Evolutionary conservation across 305 asterid species (phyloP).

Genomic region (Fraxinus baroniana): DNA sequence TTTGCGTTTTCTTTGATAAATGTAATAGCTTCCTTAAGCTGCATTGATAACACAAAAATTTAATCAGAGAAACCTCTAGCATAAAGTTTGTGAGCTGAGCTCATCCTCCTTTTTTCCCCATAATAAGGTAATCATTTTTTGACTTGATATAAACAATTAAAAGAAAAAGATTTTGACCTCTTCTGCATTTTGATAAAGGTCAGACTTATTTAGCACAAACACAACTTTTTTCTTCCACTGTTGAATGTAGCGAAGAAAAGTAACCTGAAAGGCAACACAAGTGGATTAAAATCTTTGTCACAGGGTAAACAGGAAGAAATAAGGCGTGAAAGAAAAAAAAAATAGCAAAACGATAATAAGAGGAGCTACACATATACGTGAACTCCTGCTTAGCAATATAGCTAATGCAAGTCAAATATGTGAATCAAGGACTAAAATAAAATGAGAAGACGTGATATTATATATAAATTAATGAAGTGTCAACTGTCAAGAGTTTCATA

Average conservation of each 20-base stretch:
- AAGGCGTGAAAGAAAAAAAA: not conserved
- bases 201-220: conserved; percentile 89
- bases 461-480: conserved; percentile 2
- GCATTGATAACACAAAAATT: conserved; percentile 34
- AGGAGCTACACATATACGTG: not conserved
- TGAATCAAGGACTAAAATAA: not conserved
- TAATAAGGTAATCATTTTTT: conserved; percentile 11
- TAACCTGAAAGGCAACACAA: conserved; percentile 54
- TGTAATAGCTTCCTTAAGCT: conserved; percentile 83
- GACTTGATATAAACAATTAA: conserved; percentile 19
- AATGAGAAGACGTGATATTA: not conserved
- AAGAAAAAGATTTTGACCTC: conserved; percentile 57
- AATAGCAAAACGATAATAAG: not conserved
- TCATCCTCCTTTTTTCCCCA: not conserved
- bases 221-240: conserved; percentile 92
- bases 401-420: conserved; percentile 12
- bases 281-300: conserved; percentile 24
- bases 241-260: conserved; percentile 91
- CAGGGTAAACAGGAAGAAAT: conserved; percentile 16
- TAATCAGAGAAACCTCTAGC: conserved; percentile 21
- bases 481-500: conserved; percentile 14
- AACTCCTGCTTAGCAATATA: not conserved
- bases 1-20: conserved; percentile 76
- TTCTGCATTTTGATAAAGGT: conserved; percentile 57
- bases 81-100: conserved; percentile 12